These are phyloP conservation scores for Sugiyamaella grinbergsii DNA, from an alignment of 1,139 yeast species.

Conservation along the genomic window DNA sequence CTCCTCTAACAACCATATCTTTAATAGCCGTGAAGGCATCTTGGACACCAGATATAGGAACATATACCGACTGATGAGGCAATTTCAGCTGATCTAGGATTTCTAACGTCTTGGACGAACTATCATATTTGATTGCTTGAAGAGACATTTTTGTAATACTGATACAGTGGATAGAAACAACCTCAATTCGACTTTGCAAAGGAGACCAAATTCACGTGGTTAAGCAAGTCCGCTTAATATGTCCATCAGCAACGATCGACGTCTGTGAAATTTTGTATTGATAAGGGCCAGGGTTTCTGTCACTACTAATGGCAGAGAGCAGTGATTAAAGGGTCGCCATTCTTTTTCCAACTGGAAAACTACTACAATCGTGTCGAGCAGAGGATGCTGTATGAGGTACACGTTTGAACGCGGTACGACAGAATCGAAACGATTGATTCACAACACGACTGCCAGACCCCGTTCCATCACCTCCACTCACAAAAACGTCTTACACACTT, in stretches of 20 bases:
- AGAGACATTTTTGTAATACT: constrained; percentile 29
- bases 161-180: too few relatives aligned
- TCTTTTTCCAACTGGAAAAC: not conserved
- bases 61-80: constrained; percentile 76
- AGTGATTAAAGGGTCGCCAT: too few relatives aligned
- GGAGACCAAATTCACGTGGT: not conserved
- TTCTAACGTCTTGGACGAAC: constrained; percentile 49
- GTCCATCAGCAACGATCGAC: not conserved
- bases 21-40: constrained; percentile 84
- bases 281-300: constrained; percentile 12
- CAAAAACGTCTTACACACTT: too few relatives aligned
- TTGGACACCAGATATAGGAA: constrained; percentile 58
- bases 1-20: constrained; percentile 94
- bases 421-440: too few relatives aligned
- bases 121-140: constrained; percentile 70
- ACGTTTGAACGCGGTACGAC: too few relatives aligned
- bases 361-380: too few relatives aligned
- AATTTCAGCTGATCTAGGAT: constrained; percentile 80
- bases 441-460: too few relatives aligned
- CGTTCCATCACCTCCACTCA: too few relatives aligned
- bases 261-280: not conserved
- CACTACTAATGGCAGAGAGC: too few relatives aligned
- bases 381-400: too few relatives aligned
- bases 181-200: too few relatives aligned
- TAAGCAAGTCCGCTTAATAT: not conserved